phyloP scores from a whole-genome alignment of 2,329 filamentous ascomycete genomes.

The Domatiomyces catenatus region DNA sequence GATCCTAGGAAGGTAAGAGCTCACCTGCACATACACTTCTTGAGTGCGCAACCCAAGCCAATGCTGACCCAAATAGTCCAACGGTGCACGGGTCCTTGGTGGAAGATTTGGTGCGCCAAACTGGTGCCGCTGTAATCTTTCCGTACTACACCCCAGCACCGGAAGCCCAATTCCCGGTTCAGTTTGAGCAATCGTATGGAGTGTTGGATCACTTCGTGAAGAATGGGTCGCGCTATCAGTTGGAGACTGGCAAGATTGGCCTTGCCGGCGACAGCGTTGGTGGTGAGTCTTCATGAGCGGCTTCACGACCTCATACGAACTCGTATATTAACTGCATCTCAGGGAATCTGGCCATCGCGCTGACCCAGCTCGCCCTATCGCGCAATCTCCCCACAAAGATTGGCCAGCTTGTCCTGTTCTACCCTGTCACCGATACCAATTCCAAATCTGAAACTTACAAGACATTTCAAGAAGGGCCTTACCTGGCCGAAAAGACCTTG shows the following conservation, averaged over 20 bases:
- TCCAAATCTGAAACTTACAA: background rate
- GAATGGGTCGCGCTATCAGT: background rate
- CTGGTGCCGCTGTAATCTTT: background rate
- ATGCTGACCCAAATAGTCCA: too few species aligned
- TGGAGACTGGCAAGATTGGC: background rate
- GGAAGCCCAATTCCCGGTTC: background rate
- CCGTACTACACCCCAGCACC: background rate
- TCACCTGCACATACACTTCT: too few species aligned
- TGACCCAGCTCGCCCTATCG: background rate
- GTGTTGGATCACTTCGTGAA: background rate
- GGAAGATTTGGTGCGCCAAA: background rate
- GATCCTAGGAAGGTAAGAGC: background rate
- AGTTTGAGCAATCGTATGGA: background rate
- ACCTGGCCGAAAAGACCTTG: background rate
- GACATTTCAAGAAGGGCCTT: background rate
- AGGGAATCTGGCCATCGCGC: background rate
- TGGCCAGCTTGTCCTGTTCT: background rate
- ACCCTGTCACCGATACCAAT: background rate
- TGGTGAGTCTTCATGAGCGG: background rate
- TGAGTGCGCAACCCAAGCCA: too few species aligned
- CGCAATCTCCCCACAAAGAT: background rate
- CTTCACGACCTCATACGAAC: background rate
- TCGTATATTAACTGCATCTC: background rate
- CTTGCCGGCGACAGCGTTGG: background rate
- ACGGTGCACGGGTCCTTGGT: background rate